phyloP scores from a whole-genome alignment of 768 basidiomycete species.

The Naganishia randhawae region DNA sequence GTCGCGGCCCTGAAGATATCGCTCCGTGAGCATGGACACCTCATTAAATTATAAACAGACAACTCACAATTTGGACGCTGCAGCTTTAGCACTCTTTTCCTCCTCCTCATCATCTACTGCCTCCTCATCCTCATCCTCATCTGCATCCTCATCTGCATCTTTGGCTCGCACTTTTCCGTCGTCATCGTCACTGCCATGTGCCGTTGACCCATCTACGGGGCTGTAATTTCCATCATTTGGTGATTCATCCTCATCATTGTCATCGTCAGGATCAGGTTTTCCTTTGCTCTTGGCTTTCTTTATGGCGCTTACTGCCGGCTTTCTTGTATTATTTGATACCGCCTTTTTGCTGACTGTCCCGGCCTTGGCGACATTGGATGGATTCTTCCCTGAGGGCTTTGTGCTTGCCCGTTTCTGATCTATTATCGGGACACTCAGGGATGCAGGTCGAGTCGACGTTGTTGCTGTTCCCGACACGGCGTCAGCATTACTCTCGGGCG shows the following conservation, averaged over 20 bases:
- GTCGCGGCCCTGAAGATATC: slow-evolving; percentile 20
- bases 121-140: slow-evolving; percentile 24
- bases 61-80: slow-evolving; percentile 17
- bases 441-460: not conserved
- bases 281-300: slow-evolving; percentile 31
- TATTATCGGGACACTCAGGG: not conserved
- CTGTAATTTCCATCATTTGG: slow-evolving; percentile 65
- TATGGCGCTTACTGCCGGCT: not conserved
- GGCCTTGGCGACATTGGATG: slow-evolving; percentile 25
- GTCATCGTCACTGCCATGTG: slow-evolving; percentile 28
- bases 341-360: slow-evolving; percentile 20
- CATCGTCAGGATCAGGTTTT: slow-evolving; percentile 31
- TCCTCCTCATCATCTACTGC: slow-evolving; percentile 22
- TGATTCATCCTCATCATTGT: slow-evolving; percentile 54
- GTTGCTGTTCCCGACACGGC: not conserved
- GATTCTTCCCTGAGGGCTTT: not conserved
- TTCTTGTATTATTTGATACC: slow-evolving; percentile 23
- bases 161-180: slow-evolving; percentile 26
- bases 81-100: slow-evolving; percentile 20
- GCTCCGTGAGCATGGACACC: not conserved
- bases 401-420: not conserved
- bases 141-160: slow-evolving; percentile 11
- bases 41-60: not conserved
- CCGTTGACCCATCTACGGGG: slow-evolving; percentile 60
- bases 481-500: not conserved